Percentiles rank a stretch among this genome's conserved stretches.
phyloP scores from a whole-genome alignment of 768 basidiomycete species.

The Strobilomyces confusus region DNA sequence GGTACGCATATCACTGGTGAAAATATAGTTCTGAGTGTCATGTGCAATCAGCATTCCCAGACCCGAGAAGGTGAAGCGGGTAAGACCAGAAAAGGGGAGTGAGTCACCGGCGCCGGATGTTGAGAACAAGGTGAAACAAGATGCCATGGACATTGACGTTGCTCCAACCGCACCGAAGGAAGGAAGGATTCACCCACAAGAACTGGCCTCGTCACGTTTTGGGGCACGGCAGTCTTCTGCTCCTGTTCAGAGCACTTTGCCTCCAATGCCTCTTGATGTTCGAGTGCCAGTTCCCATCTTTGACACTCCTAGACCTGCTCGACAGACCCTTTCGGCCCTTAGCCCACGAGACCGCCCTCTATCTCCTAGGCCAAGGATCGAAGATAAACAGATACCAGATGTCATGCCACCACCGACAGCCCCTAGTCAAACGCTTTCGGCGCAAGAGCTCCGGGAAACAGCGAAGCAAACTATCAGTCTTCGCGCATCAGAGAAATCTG shows the following conservation, averaged over 20 bases:
- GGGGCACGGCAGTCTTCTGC: slow-evolving; percentile 17
- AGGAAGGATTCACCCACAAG: slow-evolving; percentile 21
- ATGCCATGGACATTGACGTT: slow-evolving; percentile 37
- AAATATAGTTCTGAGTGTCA: slow-evolving; percentile 5
- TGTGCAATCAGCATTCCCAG: slow-evolving; percentile 54
- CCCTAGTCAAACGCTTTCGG: slow-evolving; percentile 75
- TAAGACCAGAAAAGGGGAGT: slow-evolving; percentile 36
- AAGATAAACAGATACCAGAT: slow-evolving; percentile 38
- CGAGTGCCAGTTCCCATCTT: slow-evolving; percentile 14
- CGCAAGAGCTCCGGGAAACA: slow-evolving; percentile 76
- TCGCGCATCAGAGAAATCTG: slow-evolving; percentile 35
- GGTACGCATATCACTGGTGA: slow-evolving; percentile 36
- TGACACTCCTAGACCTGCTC: slow-evolving; percentile 19
- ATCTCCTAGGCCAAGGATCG: slow-evolving; percentile 39
- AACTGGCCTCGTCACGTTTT: slow-evolving; percentile 18
- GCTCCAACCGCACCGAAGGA: slow-evolving; percentile 21
- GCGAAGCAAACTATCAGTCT: slow-evolving; percentile 61
- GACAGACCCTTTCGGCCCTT: slow-evolving; percentile 13
- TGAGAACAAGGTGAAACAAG: slow-evolving; percentile 25
- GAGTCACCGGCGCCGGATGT: slow-evolving; percentile 35
- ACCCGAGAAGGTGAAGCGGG: slow-evolving; percentile 74
- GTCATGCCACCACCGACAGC: slow-evolving; percentile 75
- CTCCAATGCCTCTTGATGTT: slow-evolving; percentile 14
- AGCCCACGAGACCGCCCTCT: slow-evolving; percentile 34
- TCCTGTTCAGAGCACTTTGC: slow-evolving; percentile 13